These are phyloP conservation scores for Candida nitratophila DNA, from an alignment of 805 yeast genomes.

Conservation along the genomic window DNA sequence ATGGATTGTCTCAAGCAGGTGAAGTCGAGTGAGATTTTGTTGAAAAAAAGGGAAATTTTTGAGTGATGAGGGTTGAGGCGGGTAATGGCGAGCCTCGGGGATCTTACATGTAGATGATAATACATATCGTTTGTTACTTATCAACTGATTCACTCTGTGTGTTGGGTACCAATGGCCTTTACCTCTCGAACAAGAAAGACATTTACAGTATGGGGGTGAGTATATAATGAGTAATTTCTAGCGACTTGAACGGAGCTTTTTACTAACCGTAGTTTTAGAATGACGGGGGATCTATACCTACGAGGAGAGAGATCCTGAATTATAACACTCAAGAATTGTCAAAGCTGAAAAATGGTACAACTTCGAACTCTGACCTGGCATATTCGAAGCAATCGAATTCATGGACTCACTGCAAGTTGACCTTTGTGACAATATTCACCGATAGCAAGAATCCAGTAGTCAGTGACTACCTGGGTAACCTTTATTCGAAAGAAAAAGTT, in stretches of 20 bases:
- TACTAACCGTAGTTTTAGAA: constrained; percentile 21
- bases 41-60: no score
- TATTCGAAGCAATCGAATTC: constrained; percentile 19
- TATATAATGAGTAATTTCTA: no score
- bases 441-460: constrained; percentile 38
- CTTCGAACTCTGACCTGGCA: constrained; percentile 9
- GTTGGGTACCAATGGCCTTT: no score
- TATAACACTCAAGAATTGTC: constrained; percentile 9
- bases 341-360: background rate
- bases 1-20: no score
- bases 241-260: no score
- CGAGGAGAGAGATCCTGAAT: constrained; percentile 41
- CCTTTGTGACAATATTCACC: constrained; percentile 19
- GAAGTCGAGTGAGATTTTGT: no score
- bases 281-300: constrained; percentile 72
- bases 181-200: background rate
- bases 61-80: no score
- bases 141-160: no score
- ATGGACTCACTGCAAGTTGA: constrained; percentile 44
- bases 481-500: constrained; percentile 59
- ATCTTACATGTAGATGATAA: no score
- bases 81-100: no score
- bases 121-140: no score
- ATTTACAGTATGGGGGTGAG: background rate
- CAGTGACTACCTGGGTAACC: constrained; percentile 59